Base-by-base conservation (phyloP, 169 alveolate species). In the Theileria orientalis region DNA sequence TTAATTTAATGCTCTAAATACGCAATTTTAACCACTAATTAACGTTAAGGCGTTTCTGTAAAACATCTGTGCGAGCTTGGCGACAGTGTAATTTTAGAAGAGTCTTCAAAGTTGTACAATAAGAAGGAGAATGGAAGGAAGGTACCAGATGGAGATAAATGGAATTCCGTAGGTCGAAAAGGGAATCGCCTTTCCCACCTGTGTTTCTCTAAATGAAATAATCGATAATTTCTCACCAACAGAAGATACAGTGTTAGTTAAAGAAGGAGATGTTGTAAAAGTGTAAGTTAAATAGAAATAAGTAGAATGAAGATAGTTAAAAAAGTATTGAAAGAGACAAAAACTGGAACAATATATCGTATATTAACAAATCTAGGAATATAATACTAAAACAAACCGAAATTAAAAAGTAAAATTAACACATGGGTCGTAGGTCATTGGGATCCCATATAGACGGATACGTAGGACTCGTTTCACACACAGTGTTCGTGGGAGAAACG, bases 131-230 rank as follows among this genome's bases (percentile, higher is more conserved):
- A 80, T 30, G 88, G 88, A n/a, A 67, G 83, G 29, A 72, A 72
- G 72, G 85, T 76, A 25, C 5, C 25, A 37, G 19, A 9, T 14
- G 51, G 29, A 62, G 35, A 27, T 1, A 8, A 13, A 16, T 27
- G 19, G 19, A 16, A 6, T 23, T n/a, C 37, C 5, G 14, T 30
- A 76, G 85, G 63, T 80, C 19, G 83, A 70, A 63, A 95, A 96
- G 86, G 99, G 99, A 25, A 90, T 96, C 32, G 98, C 99, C 29
- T 96, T 96, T 90, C 99, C 99, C 21, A 96, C 98, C 16, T 93
- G 98, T 64, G 86, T 97, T 60, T 94, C 98, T 51, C 95, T 97
- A 5, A 96, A 97, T 85, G 97, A 97, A 83, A 76, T 96, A 30
- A 91, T 96, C 74, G 98, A 97, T 27, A 91, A 96, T 79, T 96